Evolutionary conservation across 108 stramenopile genomes (phyloP).

Genomic region (Nitzschia palea): DNA sequence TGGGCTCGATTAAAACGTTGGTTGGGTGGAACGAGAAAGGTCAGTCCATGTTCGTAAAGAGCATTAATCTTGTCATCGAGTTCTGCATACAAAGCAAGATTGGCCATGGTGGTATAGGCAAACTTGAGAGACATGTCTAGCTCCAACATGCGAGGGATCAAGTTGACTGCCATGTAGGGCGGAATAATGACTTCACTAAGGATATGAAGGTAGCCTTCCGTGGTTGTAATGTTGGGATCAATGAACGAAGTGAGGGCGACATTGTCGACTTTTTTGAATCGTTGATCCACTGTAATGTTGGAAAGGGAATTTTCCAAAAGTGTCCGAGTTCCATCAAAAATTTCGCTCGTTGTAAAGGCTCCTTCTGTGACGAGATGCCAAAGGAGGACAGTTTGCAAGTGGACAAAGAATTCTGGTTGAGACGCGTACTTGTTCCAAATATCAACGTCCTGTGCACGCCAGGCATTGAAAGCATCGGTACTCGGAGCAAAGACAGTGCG

Average conservation of each 20-base stretch:
- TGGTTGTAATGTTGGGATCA: slow-evolving; percentile 19
- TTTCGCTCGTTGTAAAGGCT: slow-evolving; percentile 17
- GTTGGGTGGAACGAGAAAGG: slow-evolving; percentile 41
- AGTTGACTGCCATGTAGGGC: slow-evolving; percentile 20
- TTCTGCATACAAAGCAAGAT: slow-evolving; percentile 24
- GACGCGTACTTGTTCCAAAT: slow-evolving; percentile 20
- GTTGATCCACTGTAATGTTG: slow-evolving; percentile 23
- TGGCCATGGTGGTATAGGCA: slow-evolving; percentile 39
- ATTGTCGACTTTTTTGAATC: slow-evolving; percentile 17
- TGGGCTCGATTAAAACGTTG: slow-evolving; percentile 43
- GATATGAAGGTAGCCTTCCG: slow-evolving; percentile 25
- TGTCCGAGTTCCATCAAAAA: slow-evolving; percentile 21
- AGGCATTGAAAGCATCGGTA: slow-evolving; percentile 40
- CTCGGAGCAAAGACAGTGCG: slow-evolving; percentile 46
- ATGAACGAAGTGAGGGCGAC: slow-evolving; percentile 3
- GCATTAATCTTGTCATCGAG: slow-evolving; percentile 31
- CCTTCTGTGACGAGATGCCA: slow-evolving; percentile 28
- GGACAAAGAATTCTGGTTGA: slow-evolving; percentile 30
- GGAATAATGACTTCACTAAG: slow-evolving; percentile 27
- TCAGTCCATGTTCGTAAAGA: slow-evolving; percentile 28
- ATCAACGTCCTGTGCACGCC: slow-evolving; percentile 10
- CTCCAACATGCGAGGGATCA: slow-evolving; percentile 21
- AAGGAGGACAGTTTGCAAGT: slow-evolving; percentile 14
- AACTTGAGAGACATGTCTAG: slow-evolving; percentile 9
- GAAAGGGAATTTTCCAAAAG: slow-evolving; percentile 7